phyloP scores from a whole-genome alignment of 2,329 filamentous ascomycete species.

The Penicillium sp. region DNA sequence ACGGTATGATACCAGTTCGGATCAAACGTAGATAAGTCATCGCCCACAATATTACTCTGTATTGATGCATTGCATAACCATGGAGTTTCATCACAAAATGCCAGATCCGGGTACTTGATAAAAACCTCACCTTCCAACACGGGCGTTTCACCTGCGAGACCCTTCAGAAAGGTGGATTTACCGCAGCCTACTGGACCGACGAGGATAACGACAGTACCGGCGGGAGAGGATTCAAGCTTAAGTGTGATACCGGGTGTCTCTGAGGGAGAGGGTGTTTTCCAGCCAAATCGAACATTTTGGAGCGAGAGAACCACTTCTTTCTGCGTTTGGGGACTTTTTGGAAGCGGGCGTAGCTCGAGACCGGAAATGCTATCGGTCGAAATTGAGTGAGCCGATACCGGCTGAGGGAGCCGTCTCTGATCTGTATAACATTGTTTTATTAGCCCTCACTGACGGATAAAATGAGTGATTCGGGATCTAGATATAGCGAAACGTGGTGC shows the following conservation, averaged over 20 bases:
- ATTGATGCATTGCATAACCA: slow-evolving; percentile 30
- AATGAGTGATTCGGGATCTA: neutral
- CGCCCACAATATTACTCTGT: slow-evolving; percentile 29
- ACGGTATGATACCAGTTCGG: slow-evolving; percentile 16
- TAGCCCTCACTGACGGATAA: neutral
- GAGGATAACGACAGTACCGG: slow-evolving; percentile 38
- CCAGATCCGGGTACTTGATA: slow-evolving; percentile 18
- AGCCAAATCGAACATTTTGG: slow-evolving; percentile 11
- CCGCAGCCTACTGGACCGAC: slow-evolving; percentile 49
- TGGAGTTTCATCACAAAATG: slow-evolving; percentile 29
- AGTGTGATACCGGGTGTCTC: slow-evolving; percentile 6
- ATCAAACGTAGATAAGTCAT: slow-evolving; percentile 15
- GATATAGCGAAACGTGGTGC: neutral
- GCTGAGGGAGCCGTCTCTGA: slow-evolving; percentile 13
- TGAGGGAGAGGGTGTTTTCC: neutral
- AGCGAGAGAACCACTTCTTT: slow-evolving; percentile 3
- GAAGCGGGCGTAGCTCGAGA: neutral
- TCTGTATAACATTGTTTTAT: slow-evolving; percentile 1
- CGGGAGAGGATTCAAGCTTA: neutral
- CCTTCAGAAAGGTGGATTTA: slow-evolving; percentile 45
- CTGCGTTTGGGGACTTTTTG: neutral
- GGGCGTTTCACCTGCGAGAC: slow-evolving; percentile 31
- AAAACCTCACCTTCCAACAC: slow-evolving; percentile 14
- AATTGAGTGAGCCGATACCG: neutral
- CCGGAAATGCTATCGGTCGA: neutral